Evolutionary conservation across 331 rosid species (phyloP), one percentile per base, ranked within the genome.

Genomic region (Cucumis variabilis): DNA sequence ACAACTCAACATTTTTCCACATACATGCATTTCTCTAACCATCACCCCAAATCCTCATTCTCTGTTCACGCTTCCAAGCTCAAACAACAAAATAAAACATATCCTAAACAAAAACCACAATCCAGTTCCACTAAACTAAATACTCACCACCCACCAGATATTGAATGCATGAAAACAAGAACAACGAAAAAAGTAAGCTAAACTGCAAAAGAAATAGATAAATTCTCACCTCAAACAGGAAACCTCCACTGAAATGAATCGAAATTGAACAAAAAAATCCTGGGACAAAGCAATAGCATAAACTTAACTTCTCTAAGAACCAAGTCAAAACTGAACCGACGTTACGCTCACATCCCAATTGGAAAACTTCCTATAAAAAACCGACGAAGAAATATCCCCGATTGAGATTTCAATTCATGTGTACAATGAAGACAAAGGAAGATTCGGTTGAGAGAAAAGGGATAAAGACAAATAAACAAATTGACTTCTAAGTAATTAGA

Each of bases 251-350:
- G 48, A 80, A 80, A 58, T 11, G 17, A 80, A 58, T 50, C 70
- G 28, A 71, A 81, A 81, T 30, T 58, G 13, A 60, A 55, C 19
- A 60, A 27, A 79, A 9, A 30, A 30, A 79, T 79, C 84, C 24
- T 15, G 24, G 16, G 63, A 79, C 46, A 28, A 37, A 58, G n/a
- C 62, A 10, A 55, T 55, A 81, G 51, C 85, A 58, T 58, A 51
- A 30, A 25, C 69, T 81, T 37, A 68, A 81, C 13, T 81, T 81
- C 83, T 81, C 85, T 53, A 21, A 80, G 48, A 80, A 28, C 69
- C 50, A 80, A 55, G 84, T n/a, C 84, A 27, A 80, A 79, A 11
- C 28, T 55, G 66, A 7, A 51, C 83, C 84, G 27, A 25, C 15
- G 53, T 79, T 25, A 79, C 24, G 20, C 10, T 79, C 16, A 3